Evolutionary conservation across 768 basidiomycete genomes (phyloP), one percentile per base, ranked within the genome.

Genomic region (Leucocoprinus sp.): DNA sequence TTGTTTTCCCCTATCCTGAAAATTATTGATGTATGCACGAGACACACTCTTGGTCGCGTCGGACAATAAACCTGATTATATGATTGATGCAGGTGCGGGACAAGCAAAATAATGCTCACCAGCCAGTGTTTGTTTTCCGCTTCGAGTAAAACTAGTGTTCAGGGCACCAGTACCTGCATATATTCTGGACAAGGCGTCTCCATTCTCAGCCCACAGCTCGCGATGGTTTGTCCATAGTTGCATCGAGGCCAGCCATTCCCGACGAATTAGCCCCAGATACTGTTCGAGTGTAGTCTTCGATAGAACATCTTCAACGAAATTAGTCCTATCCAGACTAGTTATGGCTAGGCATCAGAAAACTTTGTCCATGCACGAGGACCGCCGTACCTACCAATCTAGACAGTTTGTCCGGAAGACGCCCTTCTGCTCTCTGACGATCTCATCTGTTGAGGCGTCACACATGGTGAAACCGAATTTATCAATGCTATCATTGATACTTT

Each of bases 41-140:
- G 89, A 91, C 24, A 91, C 86, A 55, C 89, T 93, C 62, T 99
- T 99, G 3, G 92, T 95, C 3, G 95, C 96, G 66, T 99, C 93
- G 4, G 91, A 93, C 18, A 99, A 64, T 33, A 98, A 77, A 37
- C 95, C 93, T 61, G 24, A 44, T 4, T 43, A 46, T 5, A 5
- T 11, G 11, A 22, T 23, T 44, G 22, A 55, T 33, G 42, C 45
- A 44, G 11, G 19, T 18, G 22, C n/a, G 22, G 19, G 44, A 28
- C 24, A 33, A 24, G 31, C 26, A 12, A 26, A 33, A 38, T 8
- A 45, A 24, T 4, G 50, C 67, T 11, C 55, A 84, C 87, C 87
- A 39, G 86, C 93, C 43, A 97, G 64, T 4, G 93, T 97, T 50
- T 91, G 76, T 66, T 96, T 99, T 35, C 96, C 96, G 50, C 78